Conservation (phyloP, 352 stramenopile species). For the Phytopythium cucurbitacearum region DNA sequence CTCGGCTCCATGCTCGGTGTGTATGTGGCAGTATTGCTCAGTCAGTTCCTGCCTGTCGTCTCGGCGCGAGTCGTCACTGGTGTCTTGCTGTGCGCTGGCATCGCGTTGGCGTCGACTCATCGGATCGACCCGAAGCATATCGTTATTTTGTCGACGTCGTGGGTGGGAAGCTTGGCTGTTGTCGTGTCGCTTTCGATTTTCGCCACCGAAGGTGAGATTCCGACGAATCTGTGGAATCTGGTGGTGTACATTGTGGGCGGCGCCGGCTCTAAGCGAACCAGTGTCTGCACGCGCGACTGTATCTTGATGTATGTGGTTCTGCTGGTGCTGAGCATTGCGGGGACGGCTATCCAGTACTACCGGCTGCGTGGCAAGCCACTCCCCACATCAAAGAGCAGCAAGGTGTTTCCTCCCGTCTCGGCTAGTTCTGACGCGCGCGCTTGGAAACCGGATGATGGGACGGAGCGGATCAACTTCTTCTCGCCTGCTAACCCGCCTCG, state of each 20-base stretch:
- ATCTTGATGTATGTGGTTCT: constrained; percentile 61
- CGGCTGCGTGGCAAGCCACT: constrained; percentile 24
- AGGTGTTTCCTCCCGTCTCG: constrained; percentile 49
- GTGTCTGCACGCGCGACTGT: constrained; percentile 58
- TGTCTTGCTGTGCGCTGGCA: constrained; percentile 33
- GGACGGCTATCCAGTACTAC: constrained; percentile 50
- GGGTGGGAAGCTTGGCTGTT: constrained; percentile 58
- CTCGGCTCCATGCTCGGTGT: constrained; percentile 64
- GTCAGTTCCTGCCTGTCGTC: constrained; percentile 66
- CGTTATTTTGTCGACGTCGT: constrained; percentile 61
- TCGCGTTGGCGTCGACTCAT: constrained; percentile 31
- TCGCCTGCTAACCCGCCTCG: constrained; percentile 54
- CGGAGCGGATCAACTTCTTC: constrained; percentile 79
- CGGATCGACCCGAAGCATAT: constrained; percentile 51
- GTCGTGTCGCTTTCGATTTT: constrained; percentile 74
- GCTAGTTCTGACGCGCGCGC: constrained; percentile 76
- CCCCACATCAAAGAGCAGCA: constrained; percentile 17
- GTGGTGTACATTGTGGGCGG: constrained; percentile 68
- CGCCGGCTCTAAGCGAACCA: constrained; percentile 27
- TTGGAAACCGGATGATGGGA: constrained; percentile 44
- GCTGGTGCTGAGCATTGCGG: constrained; percentile 25
- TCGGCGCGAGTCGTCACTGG: constrained; percentile 53
- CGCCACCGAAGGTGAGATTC: constrained; percentile 55
- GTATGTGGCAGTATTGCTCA: constrained; percentile 51
- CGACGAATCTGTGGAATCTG: constrained; percentile 57